phyloP scores from a whole-genome alignment of 1,139 yeast species.

The Keqinozyma sinolaborantium region DNA sequence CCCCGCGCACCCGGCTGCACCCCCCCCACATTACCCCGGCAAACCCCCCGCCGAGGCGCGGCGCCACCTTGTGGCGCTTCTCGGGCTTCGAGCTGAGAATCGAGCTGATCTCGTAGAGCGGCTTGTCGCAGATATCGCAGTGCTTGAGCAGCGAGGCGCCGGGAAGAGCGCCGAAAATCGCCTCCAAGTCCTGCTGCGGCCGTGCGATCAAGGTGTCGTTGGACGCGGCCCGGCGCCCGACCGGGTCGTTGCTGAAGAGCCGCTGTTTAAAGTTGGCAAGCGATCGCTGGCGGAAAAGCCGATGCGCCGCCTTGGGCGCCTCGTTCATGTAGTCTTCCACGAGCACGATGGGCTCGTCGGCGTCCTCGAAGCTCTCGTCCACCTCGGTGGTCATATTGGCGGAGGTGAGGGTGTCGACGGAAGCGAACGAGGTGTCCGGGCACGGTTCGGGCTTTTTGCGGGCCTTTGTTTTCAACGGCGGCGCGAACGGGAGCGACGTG shows the following conservation, averaged over 20 bases:
- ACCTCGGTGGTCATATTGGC: slow-evolving; percentile 13
- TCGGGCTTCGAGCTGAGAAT: slow-evolving; percentile 33
- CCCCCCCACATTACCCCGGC: slow-evolving; percentile 10
- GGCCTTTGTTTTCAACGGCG: slow-evolving; percentile 34
- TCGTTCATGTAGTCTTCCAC: slow-evolving; percentile 45
- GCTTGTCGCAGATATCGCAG: slow-evolving; percentile 66
- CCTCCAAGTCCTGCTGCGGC: slow-evolving; percentile 31
- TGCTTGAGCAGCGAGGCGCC: slow-evolving; percentile 39
- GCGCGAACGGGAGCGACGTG: slow-evolving; percentile 67
- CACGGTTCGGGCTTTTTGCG: background rate
- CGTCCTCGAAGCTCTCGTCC: slow-evolving; percentile 19
- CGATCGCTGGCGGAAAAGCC: slow-evolving; percentile 27
- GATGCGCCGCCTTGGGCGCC: slow-evolving; percentile 3
- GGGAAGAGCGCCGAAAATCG: slow-evolving; percentile 39
- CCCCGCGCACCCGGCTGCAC: background rate
- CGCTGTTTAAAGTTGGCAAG: slow-evolving; percentile 39
- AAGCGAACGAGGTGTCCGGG: slow-evolving; percentile 6
- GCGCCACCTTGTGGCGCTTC: slow-evolving; percentile 14
- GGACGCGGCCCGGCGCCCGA: slow-evolving; percentile 9
- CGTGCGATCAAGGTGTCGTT: slow-evolving; percentile 7
- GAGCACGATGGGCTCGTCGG: slow-evolving; percentile 47
- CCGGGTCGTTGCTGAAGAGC: slow-evolving; percentile 5
- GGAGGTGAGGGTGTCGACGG: slow-evolving; percentile 12
- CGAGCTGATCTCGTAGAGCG: slow-evolving; percentile 61
- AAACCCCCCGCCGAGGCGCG: slow-evolving; percentile 14